Percentiles rank a stretch among this genome's conserved stretches.
Conservation (phyloP, 306 rosid species). For the Dryas drummondii region DNA sequence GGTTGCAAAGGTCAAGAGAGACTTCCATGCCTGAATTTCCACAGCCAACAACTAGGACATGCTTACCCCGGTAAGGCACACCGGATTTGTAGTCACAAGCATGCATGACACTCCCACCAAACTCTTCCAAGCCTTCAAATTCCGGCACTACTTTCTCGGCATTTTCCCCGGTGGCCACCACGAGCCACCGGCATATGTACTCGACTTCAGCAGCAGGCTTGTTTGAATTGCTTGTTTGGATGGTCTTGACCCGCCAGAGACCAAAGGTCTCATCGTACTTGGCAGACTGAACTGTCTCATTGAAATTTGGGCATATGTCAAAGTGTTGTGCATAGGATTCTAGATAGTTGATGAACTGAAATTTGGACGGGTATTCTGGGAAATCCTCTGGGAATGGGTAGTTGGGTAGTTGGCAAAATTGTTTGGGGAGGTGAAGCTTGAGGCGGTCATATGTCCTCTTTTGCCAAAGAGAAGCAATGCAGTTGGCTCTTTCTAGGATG, state of each 20-base stretch:
- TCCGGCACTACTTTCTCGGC: conserved; percentile 77
- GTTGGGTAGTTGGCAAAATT: conserved; percentile 76
- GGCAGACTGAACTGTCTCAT: conserved; percentile 87
- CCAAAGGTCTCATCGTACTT: conserved; percentile 79
- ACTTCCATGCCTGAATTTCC: conserved; percentile 98
- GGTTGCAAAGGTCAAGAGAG: conserved; percentile 83
- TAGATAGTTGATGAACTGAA: conserved; percentile 75
- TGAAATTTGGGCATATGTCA: conserved; percentile 66
- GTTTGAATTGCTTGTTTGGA: conserved; percentile 18
- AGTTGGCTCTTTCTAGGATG: conserved; percentile 68
- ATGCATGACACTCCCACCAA: conserved; percentile 71
- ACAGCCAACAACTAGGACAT: conserved; percentile 82
- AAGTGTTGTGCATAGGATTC: conserved; percentile 77
- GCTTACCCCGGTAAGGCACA: conserved; percentile 41
- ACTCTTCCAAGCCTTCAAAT: conserved; percentile 67
- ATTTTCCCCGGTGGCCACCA: conserved; percentile 94
- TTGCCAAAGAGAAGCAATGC: conserved; percentile 93
- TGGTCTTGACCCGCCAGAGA: conserved; percentile 71
- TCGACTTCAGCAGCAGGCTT: conserved; percentile 43
- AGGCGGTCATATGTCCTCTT: conserved; percentile 74
- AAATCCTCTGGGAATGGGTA: conserved; percentile 66
- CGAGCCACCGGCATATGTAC: conserved; percentile 89
- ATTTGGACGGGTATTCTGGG: conserved; percentile 80
- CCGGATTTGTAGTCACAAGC: conserved; percentile 88
- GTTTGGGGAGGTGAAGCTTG: conserved; percentile 93